Conservation (phyloP, 371 early-diverging fungal species). For the Smittium culicis region DNA sequence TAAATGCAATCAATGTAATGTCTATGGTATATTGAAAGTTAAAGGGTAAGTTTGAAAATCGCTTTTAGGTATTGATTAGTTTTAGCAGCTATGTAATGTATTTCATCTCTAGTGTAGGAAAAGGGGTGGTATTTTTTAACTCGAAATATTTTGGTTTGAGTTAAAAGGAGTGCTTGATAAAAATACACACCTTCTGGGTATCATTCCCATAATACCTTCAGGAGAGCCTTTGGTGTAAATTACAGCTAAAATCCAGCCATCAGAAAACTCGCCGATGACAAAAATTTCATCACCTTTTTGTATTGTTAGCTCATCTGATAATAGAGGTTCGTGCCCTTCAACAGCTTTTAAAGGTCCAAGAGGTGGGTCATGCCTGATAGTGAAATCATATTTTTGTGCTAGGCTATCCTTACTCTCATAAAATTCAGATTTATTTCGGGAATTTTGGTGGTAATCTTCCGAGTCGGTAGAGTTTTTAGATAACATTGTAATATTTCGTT, state of each 20-base stretch:
- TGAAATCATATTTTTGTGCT: constrained; percentile 28
- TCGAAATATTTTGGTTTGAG: neutral
- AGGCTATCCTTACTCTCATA: constrained; percentile 20
- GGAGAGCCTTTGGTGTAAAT: constrained; percentile 12
- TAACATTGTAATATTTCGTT: no score
- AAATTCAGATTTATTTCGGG: neutral
- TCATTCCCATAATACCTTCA: constrained; percentile 24
- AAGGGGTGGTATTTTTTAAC: no score
- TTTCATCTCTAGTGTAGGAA: no score
- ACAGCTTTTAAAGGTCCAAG: constrained; percentile 26
- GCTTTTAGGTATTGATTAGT: no score
- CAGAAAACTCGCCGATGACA: constrained; percentile 32
- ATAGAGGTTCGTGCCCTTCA: constrained; percentile 20
- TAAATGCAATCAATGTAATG: no score
- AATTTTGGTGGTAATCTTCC: no score
- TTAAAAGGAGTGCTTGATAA: constrained; percentile 9
- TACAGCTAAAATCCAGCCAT: constrained; percentile 29
- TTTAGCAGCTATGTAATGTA: no score
- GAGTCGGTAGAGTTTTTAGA: no score
- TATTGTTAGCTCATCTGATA: constrained; percentile 24
- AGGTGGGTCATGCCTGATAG: constrained; percentile 28
- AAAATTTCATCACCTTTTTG: constrained; percentile 17
- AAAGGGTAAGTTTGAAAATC: no score
- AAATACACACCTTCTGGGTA: constrained; percentile 30
- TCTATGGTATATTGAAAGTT: no score